A percentile compares a stretch with the other conserved stretches of the same genome.
Evolutionary conservation across 1,284 basidiomycete genomes (phyloP).

Genomic region (Hypsizygus ulmarius): DNA sequence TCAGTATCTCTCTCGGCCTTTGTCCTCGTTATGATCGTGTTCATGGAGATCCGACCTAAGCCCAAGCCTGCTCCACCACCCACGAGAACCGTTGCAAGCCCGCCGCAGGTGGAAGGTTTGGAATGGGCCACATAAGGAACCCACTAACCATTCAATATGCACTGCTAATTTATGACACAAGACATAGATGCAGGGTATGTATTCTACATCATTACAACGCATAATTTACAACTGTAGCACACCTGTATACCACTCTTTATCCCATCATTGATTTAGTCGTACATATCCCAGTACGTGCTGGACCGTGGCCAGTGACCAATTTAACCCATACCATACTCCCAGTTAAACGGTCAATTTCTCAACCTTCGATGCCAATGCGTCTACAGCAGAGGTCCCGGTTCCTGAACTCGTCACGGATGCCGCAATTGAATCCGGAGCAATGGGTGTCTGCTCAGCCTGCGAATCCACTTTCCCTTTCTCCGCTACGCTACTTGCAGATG

Average conservation of each 20-base stretch:
- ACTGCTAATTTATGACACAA: constrained; percentile 4
- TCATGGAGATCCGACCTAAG: constrained; percentile 62
- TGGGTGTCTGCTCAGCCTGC: background rate
- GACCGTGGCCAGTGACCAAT: background rate
- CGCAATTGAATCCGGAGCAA: constrained; percentile 5
- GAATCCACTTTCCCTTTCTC: background rate
- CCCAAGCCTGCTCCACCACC: constrained; percentile 28
- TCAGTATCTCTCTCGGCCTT: constrained; percentile 64
- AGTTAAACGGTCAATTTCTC: constrained; percentile 27
- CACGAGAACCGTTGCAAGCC: constrained; percentile 19
- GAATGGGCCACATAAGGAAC: constrained; percentile 26
- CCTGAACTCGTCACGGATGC: too few relatives aligned
- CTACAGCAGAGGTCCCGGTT: constrained; percentile 17
- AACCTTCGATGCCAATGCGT: constrained; percentile 29
- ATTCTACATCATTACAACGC: constrained; percentile 10
- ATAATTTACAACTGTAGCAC: constrained; percentile 25
- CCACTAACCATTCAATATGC: background rate
- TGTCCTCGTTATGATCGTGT: constrained; percentile 60
- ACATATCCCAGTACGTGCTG: constrained; percentile 16
- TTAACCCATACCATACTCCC: constrained; percentile 2
- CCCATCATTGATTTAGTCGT: constrained; percentile 13
- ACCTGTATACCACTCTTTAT: constrained; percentile 27
- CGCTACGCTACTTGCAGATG: too few relatives aligned
- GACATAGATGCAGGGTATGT: constrained; percentile 14
- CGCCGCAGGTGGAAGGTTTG: constrained; percentile 24